Percentiles rank a stretch among this genome's conserved stretches.
phyloP scores from a whole-genome alignment of 345 rosid genomes.

The Citrus unshiu region DNA sequence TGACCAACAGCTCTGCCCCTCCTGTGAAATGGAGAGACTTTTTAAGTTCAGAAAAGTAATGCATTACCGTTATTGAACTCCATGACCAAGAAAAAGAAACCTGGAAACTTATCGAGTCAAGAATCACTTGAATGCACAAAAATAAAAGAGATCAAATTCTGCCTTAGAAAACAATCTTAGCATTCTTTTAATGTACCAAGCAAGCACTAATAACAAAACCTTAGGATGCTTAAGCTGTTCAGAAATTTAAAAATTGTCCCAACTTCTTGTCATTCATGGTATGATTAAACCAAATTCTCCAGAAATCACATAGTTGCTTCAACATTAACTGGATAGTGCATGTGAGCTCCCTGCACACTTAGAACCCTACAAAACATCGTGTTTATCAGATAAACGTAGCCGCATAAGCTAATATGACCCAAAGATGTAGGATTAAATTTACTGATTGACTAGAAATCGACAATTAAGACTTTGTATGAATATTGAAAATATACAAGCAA shows the following conservation, averaged over 20 bases:
- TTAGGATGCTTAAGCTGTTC: not conserved
- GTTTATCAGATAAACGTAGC: not conserved
- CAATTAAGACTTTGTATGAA: not conserved
- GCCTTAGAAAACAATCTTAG: not conserved
- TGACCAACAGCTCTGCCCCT: constrained; percentile 63
- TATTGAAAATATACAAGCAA: not conserved
- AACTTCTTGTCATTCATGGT: not conserved
- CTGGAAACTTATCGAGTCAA: not conserved
- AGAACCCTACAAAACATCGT: not conserved
- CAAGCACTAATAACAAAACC: not conserved
- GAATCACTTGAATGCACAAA: not conserved
- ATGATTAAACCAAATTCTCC: not conserved
- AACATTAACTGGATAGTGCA: not conserved
- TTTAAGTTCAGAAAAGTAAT: not conserved
- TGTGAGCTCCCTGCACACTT: not conserved
- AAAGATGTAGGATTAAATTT: not conserved
- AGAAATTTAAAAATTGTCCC: not conserved
- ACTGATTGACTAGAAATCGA: not conserved
- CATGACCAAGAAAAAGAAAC: not conserved
- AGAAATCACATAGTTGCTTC: not conserved
- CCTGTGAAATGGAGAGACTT: constrained; percentile 31
- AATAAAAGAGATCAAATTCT: not conserved
- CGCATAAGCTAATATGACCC: too few species aligned
- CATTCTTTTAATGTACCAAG: not conserved
- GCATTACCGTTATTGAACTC: not conserved